Conservation (phyloP, 805 yeast species). For the Alloascoidea hylecoeti region DNA sequence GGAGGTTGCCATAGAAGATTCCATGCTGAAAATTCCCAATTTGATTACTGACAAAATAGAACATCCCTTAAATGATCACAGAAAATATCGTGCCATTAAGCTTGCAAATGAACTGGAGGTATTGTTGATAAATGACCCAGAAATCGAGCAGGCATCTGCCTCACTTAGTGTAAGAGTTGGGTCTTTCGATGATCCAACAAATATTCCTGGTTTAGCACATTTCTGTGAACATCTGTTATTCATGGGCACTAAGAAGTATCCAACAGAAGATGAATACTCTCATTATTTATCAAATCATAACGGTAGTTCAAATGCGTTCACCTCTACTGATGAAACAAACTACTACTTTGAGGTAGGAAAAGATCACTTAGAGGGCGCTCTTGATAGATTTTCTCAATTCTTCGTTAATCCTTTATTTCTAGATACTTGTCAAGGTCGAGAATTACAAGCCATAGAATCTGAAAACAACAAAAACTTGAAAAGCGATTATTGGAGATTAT, state of each 20-base stretch:
- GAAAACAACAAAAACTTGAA: conserved; percentile 93
- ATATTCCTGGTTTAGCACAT: conserved; percentile 75
- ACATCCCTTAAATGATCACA: conserved; percentile 42
- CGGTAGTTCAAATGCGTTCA: conserved; percentile 86
- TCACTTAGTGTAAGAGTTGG: conserved; percentile 73
- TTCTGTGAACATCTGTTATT: conserved; percentile 75
- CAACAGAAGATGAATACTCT: conserved; percentile 60
- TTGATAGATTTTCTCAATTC: conserved; percentile 88
- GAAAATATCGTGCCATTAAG: conserved; percentile 54
- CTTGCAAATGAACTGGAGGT: conserved; percentile 60
- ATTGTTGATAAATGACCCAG: conserved; percentile 64
- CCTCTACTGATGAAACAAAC: conserved; percentile 80
- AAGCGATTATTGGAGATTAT: conserved; percentile 77
- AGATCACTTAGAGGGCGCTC: conserved; percentile 68
- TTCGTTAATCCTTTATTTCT: conserved; percentile 74
- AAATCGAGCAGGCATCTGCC: conserved; percentile 47
- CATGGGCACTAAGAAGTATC: conserved; percentile 71
- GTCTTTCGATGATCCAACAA: conserved; percentile 61
- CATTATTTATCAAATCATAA: conserved; percentile 70
- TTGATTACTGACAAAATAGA: conserved; percentile 19
- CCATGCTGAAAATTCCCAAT: too few species aligned
- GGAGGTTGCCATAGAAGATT: too few species aligned
- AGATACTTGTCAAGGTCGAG: conserved; percentile 71
- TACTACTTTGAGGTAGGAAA: conserved; percentile 78
- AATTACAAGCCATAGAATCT: conserved; percentile 87